These are phyloP conservation scores for Vaccinium myrtillus DNA, from an alignment of 148 eudicot species.

Conservation along the genomic window DNA sequence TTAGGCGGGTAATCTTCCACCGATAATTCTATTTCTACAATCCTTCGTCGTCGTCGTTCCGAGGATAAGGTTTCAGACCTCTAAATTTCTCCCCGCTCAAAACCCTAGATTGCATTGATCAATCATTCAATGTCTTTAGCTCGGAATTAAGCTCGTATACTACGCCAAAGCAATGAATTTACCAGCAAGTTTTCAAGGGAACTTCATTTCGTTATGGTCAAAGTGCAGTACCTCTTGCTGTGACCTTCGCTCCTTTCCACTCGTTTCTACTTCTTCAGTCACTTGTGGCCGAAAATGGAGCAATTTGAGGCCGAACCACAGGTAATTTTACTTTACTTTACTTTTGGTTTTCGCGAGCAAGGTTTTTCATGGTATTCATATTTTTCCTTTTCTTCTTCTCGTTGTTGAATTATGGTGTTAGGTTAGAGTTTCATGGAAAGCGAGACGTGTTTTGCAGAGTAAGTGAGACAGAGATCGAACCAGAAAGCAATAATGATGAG, in stretches of 20 bases:
- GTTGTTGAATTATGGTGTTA: slow-evolving; percentile 18
- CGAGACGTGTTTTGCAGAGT: slow-evolving; percentile 54
- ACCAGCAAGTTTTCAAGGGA: slow-evolving; percentile 44
- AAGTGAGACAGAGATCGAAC: slow-evolving; percentile 48
- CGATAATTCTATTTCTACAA: background rate
- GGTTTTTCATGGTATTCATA: no score
- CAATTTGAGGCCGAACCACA: slow-evolving; percentile 21
- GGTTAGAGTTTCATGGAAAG: slow-evolving; percentile 37
- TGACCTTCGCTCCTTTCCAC: slow-evolving; percentile 38
- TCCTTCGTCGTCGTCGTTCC: background rate
- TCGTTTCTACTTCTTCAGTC: slow-evolving; percentile 20
- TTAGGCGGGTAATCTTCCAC: slow-evolving; percentile 6
- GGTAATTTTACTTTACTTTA: slow-evolving; percentile 20
- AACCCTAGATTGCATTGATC: slow-evolving; percentile 10
- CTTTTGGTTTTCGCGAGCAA: background rate
- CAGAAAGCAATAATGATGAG: slow-evolving; percentile 55
- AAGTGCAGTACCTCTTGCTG: slow-evolving; percentile 39
- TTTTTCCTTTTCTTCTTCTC: background rate
- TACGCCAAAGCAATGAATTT: slow-evolving; percentile 37
- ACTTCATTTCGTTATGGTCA: slow-evolving; percentile 37
- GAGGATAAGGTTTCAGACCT: slow-evolving; percentile 9
- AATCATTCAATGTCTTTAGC: slow-evolving; percentile 7
- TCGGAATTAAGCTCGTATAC: background rate
- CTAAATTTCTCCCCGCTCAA: background rate
- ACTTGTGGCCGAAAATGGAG: slow-evolving; percentile 18